Conservation (phyloP, 768 basidiomycete species). For the Boletus pseudopeckii region DNA sequence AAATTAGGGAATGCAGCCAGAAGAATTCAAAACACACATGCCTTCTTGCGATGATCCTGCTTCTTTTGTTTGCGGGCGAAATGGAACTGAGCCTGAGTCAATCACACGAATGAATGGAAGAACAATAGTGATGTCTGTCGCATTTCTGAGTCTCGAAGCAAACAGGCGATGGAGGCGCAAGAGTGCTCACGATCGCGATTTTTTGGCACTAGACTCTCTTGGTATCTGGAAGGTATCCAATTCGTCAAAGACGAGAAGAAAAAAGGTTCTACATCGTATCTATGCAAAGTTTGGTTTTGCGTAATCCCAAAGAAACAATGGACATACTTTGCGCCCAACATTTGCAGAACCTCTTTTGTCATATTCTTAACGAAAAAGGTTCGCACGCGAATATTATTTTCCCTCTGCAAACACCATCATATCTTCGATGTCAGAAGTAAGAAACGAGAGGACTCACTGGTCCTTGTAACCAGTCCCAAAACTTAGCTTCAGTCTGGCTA, state of each 20-base stretch:
- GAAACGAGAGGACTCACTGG: slow-evolving; percentile 31
- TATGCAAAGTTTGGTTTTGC: background rate
- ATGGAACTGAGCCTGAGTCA: slow-evolving; percentile 3
- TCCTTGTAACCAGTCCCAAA: slow-evolving; percentile 34
- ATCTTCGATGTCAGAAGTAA: background rate
- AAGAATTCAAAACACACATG: background rate
- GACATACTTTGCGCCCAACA: slow-evolving; percentile 52
- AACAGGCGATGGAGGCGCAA: slow-evolving; percentile 15
- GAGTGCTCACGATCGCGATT: slow-evolving; percentile 53
- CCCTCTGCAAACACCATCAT: slow-evolving; percentile 22
- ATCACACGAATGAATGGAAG: slow-evolving; percentile 49
- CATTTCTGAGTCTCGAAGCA: background rate
- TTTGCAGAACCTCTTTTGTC: slow-evolving; percentile 48
- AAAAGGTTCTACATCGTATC: slow-evolving; percentile 60
- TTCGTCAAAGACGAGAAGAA: slow-evolving; percentile 62
- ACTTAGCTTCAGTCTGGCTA: slow-evolving; percentile 18
- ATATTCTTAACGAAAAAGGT: slow-evolving; percentile 51
- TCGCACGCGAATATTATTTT: slow-evolving; percentile 39
- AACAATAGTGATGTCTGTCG: slow-evolving; percentile 52
- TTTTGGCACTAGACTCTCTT: slow-evolving; percentile 41
- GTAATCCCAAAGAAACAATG: background rate
- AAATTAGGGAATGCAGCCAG: background rate
- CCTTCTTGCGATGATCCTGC: slow-evolving; percentile 7
- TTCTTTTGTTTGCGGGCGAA: background rate
- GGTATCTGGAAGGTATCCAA: slow-evolving; percentile 66